Base-by-base conservation (phyloP, 2,329 filamentous ascomycete species). In the Dactylellina drechsleri region DNA sequence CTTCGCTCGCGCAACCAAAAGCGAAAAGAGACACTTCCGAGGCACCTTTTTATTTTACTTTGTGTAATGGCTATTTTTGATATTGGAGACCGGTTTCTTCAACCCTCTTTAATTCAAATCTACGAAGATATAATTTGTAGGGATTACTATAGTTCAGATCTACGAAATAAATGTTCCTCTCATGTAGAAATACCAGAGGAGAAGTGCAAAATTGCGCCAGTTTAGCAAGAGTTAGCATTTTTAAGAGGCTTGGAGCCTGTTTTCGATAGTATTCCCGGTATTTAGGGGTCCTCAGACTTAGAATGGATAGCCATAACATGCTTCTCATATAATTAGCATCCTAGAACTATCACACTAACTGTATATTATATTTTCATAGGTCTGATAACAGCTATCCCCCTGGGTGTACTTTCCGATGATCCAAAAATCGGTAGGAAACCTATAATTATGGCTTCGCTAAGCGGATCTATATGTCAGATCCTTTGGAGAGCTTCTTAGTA, bases 111-210 rank as follows among this genome's bases (percentile, higher is more conserved):
- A 18, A 56, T 53, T 18, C 50, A 50, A 1, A 66, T 66, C 3
- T 66, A 57, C 23, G 61, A 66, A 49, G 61, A 57, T n/a, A 66
- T 66, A n/a, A 66, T 66, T 3, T 66, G 61, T 26, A 36, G 61
- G n/a, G 43, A 47, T 20, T 57, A 66, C 52, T 66, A 57, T 49
- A 26, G 28, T 15, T 28, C 36, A n/a, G 20, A 57, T 18, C 5
- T 16, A 12, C 23, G 5, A 20, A 10, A 8, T 23, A 5, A 56
- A 41, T 66, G 49, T 45, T 50, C 61, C 7, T 15, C 15, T 12
- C 40, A 50, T 3, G 7, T n/a, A n/a, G 50, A 57, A 20, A 66
- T 66, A 57, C 61, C 61, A 0, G 61, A 66, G 15, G 18, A 45
- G 6, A 50, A 66, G 50, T 66, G 61, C 41, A 66, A 66, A 49